Evolutionary conservation across 2,329 filamentous ascomycete genomes (phyloP).

Genomic region (Huntiella moniliformis): DNA sequence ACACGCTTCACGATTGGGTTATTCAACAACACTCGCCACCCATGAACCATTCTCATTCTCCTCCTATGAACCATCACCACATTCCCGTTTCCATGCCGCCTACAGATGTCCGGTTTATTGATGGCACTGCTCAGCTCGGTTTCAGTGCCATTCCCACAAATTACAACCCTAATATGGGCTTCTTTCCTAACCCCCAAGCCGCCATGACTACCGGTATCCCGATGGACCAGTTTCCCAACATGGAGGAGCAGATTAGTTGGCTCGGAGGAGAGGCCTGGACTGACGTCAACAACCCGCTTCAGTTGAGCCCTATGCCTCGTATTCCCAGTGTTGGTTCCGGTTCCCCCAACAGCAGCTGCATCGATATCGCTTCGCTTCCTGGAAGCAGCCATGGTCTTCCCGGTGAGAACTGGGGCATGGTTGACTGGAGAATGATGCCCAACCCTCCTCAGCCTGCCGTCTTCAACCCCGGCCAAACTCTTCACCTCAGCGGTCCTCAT

Average conservation of each 20-base stretch:
- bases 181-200: conserved; percentile 44
- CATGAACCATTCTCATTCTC: conserved; percentile 21
- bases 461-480: conserved; percentile 79
- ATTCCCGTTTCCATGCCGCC: conserved; percentile 8
- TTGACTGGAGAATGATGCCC: conserved; percentile 35
- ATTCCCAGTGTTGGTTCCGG: conserved; percentile 26
- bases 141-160: conserved; percentile 33
- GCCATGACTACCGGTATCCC: conserved; percentile 36
- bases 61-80: conserved; percentile 23
- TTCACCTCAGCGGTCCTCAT: conserved; percentile 50
- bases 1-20: conserved; percentile 38
- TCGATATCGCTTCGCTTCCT: conserved; percentile 69
- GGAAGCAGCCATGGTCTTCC: conserved; percentile 37
- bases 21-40: conserved; percentile 31
- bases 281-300: conserved; percentile 47
- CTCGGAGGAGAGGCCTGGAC: conserved; percentile 56
- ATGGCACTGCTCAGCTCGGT: conserved; percentile 36
- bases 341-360: conserved; percentile 36
- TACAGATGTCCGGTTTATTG: conserved; percentile 26
- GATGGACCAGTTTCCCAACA: conserved; percentile 43
- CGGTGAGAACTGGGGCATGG: conserved; percentile 71
- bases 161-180: conserved; percentile 40
- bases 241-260: conserved; percentile 40
- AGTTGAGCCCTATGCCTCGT: conserved; percentile 31
- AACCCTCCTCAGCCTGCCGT: conserved; percentile 41